These are phyloP conservation scores for Halenospora varia DNA, from an alignment of 495 filamentous ascomycete genomes.

Conservation along the genomic window DNA sequence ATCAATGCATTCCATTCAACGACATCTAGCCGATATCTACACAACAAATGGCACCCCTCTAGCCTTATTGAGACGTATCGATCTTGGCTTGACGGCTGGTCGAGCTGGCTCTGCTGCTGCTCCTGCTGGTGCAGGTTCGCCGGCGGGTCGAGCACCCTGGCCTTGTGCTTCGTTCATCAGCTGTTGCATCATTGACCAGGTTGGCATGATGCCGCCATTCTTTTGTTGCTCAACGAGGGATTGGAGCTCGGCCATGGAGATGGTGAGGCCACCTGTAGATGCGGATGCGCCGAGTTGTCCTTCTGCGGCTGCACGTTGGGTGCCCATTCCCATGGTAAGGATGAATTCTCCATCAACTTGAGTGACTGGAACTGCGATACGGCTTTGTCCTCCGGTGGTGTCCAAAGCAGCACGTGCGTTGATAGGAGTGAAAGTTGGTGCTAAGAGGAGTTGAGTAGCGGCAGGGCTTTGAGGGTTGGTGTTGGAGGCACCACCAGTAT, in stretches of 20 bases:
- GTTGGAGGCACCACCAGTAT: neutral
- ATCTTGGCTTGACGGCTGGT: too few species aligned
- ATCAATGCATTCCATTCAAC: too few species aligned
- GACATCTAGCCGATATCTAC: too few species aligned
- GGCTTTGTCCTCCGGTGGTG: slow-evolving; percentile 15
- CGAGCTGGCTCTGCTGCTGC: too few species aligned
- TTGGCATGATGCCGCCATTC: slow-evolving; percentile 1
- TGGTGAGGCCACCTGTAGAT: neutral
- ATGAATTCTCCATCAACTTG: slow-evolving; percentile 28
- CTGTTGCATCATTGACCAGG: slow-evolving; percentile 2
- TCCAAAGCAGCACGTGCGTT: slow-evolving; percentile 19
- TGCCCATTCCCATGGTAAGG: slow-evolving; percentile 18
- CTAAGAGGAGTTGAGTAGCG: slow-evolving; percentile 25
- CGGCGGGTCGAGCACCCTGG: too few species aligned
- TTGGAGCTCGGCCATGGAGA: slow-evolving; percentile 9
- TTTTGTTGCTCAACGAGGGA: slow-evolving; percentile 4
- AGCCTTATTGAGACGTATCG: too few species aligned
- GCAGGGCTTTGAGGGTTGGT: slow-evolving; percentile 10
- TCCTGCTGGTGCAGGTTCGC: too few species aligned
- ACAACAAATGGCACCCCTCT: too few species aligned
- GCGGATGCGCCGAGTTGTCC: neutral
- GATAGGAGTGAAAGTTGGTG: slow-evolving; percentile 27
- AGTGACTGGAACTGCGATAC: slow-evolving; percentile 19
- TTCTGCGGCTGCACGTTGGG: neutral
- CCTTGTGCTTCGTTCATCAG: too few species aligned